These are phyloP conservation scores for Pterulicium gracile DNA, from an alignment of 1,284 basidiomycete genomes.

Conservation along the genomic window DNA sequence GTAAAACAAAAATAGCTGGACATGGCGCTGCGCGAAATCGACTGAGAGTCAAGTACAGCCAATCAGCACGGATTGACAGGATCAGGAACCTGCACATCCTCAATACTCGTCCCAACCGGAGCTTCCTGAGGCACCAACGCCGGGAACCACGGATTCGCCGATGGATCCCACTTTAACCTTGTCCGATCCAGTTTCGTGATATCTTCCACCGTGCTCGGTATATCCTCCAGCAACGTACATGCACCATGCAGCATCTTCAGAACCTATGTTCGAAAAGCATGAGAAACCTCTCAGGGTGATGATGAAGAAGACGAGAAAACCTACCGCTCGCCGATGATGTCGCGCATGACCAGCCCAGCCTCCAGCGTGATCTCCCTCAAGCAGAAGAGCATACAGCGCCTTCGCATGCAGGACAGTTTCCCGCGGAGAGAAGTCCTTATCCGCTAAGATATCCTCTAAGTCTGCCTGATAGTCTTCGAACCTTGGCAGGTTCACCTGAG, in stretches of 20 bases:
- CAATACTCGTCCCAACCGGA: neutral
- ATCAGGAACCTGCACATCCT: too few relatives aligned
- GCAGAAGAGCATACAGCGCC: slow-evolving; percentile 22
- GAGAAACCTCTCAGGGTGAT: neutral
- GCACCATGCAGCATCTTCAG: slow-evolving; percentile 16
- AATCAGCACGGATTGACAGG: too few relatives aligned
- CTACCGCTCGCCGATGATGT: slow-evolving; percentile 22
- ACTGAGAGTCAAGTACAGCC: neutral
- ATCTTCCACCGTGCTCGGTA: slow-evolving; percentile 19
- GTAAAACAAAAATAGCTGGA: neutral
- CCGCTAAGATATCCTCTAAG: slow-evolving; percentile 23
- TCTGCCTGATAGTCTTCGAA: slow-evolving; percentile 30
- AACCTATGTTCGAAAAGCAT: slow-evolving; percentile 13
- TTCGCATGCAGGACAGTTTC: slow-evolving; percentile 29
- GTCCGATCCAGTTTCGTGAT: slow-evolving; percentile 18
- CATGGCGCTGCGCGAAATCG: neutral
- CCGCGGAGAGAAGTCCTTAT: slow-evolving; percentile 24
- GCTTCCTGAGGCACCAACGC: neutral
- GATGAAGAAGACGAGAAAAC: neutral
- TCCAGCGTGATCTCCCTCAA: slow-evolving; percentile 15
- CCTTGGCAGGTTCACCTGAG: slow-evolving; percentile 31
- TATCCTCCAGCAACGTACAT: slow-evolving; percentile 18
- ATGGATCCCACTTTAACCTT: slow-evolving; percentile 28
- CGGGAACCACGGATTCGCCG: slow-evolving; percentile 35
- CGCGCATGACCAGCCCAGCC: slow-evolving; percentile 27